Base-by-base conservation (phyloP, 371 early-diverging fungal genomes). In the Mucor saturninus region DNA sequence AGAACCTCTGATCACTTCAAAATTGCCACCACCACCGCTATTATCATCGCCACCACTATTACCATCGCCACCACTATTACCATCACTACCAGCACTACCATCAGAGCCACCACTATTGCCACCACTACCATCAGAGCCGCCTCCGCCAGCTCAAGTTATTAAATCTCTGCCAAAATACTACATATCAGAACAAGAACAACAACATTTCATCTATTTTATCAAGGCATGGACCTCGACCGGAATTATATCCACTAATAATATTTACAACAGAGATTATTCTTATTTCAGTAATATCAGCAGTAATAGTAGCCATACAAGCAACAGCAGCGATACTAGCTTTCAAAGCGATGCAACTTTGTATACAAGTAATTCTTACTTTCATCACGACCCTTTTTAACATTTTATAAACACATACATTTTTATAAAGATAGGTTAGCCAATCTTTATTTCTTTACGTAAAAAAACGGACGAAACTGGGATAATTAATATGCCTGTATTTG, bases 151-250 rank as follows among this genome's bases (percentile, higher is more conserved):
- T 7, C 48, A 9, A 14, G n/a, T 14, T 14, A 54, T 28, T 13
- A 13, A 15, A 46, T 4, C 21, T 11, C 15, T 35, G 42, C 57
- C 58, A 21, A 53, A 58, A 50, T 37, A 56, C 32, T 54, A 56
- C 38, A 56, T 61, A 26, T 56, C 67, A 15, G 51, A 52, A 42
- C 43, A 62, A 62, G 67, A 67, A 40, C 61, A 62, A 28, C 48
- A 48, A 40, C 53, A 53, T 39, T 67, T 67, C 21, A 52, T 67
- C 38, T 40, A 57, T 51, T 67, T 67, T 58, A 57, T 67, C 21
- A 56, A 58, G 38, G 32, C 54, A 30, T 67, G 67, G 67, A 67
- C 67, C 40, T 64, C 64, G 0, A 58, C 59, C 15, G 37, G 54
- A n/a, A 31, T 56, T 26, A 32, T 30, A 3, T 42, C 53, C 3